These are phyloP conservation scores for Trichocomaceae sp. DNA, from an alignment of 2,329 filamentous ascomycete species.

Conservation along the genomic window DNA sequence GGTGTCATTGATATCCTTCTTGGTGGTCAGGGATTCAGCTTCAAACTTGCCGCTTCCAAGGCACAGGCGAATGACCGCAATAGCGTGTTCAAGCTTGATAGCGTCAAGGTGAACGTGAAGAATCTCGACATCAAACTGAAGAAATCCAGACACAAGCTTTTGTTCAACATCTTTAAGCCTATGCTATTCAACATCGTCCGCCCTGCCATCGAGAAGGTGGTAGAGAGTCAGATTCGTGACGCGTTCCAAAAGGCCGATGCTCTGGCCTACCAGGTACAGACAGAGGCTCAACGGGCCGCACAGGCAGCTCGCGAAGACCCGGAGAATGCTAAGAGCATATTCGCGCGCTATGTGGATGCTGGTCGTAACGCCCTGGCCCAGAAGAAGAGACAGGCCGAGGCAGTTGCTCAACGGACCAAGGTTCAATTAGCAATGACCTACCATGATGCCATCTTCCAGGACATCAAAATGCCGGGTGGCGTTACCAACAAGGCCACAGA, in stretches of 20 bases:
- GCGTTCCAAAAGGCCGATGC: conserved; percentile 69
- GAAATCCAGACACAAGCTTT: conserved; percentile 88
- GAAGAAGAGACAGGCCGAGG: conserved; percentile 69
- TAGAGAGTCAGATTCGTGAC: conserved; percentile 85
- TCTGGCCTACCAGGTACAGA: conserved; percentile 68
- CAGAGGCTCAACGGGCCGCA: conserved; percentile 69
- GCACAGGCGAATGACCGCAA: conserved; percentile 67
- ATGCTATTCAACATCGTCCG: conserved; percentile 76
- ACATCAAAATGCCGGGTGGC: conserved; percentile 76
- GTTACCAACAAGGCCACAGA: conserved; percentile 92
- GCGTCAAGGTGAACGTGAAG: conserved; percentile 74
- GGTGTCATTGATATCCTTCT: conserved; percentile 86
- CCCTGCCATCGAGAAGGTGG: conserved; percentile 75
- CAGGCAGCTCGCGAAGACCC: conserved; percentile 62
- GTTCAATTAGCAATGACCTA: conserved; percentile 79
- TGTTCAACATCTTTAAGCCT: conserved; percentile 83
- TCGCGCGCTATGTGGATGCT: conserved; percentile 73
- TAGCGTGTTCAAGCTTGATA: conserved; percentile 92
- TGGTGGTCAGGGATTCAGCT: conserved; percentile 79
- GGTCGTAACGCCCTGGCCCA: conserved; percentile 66
- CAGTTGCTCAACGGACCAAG: conserved; percentile 53
- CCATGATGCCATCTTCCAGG: conserved; percentile 86
- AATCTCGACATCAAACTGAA: conserved; percentile 81
- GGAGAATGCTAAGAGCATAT: conserved; percentile 71
- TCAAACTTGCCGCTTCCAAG: conserved; percentile 82